Base-by-base conservation (phyloP, 176 grass and related monocot species). In the Panicum miliaceum region DNA sequence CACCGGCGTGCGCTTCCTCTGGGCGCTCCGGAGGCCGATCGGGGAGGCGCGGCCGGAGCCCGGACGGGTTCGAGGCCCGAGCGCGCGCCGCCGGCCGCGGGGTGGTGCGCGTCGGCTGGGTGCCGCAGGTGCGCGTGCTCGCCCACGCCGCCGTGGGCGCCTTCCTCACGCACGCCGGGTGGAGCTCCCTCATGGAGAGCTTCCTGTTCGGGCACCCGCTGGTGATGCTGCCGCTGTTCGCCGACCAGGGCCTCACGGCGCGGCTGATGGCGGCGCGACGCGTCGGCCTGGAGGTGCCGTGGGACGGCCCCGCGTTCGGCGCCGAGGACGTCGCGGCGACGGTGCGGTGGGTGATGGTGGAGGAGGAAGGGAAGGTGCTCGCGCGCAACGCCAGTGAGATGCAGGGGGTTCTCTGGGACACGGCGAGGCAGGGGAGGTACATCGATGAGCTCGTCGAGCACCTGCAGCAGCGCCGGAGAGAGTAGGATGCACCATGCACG, bases 281-380 rank as follows among this genome's bases (percentile, higher is more conserved):
- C 2, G 68, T 46, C n/a, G 68, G 68, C 5, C n/a, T 71, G 5
- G 68, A 71, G 68, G 68, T 71, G 68, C 68, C 68, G 11, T 64
- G 91, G 78, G 8, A 29, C 52, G 84, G 75, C 22, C 65, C 81
- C 0, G 23, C 71, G 15, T 74, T 93, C 36, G n/a, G 19, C 8
- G 32, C 40, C 16, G 84, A 78, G 15, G 76, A 50, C 2, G 84
- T 92, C 1, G 87, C 79, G 7, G 0, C 2, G 36, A 63, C 80
- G 5, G 43, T 92, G 43, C 71, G 79, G 23, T 38, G 60, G 53
- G 87, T 92, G 20, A 83, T 92, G 86, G 80, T 35, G 22, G 87
- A 81, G 65, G 90, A 83, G 26, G 87, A 86, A 22, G 87, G 69
- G 19, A 48, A 87, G 68, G 37, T 16, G 62, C 22, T 89, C 15